Base-by-base conservation (phyloP, 2,329 filamentous ascomycete species). In the Fulvia fulva region DNA sequence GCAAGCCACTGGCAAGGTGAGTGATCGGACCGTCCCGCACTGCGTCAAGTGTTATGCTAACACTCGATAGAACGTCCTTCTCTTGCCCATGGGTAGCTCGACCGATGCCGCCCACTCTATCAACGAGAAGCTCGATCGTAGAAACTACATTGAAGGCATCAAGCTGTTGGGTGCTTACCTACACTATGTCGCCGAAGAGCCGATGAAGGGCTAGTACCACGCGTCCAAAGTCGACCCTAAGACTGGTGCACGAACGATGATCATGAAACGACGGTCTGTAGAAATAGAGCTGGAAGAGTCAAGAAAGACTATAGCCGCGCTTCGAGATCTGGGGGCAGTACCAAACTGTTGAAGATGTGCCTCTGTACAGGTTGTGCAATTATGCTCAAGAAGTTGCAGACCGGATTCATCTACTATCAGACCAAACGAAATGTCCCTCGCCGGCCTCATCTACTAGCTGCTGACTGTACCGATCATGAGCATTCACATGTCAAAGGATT, bases 101-200 rank as follows among this genome's bases (percentile, higher is more conserved):
- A 99, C 93, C 1, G 94, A 97, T 74, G 52, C 56, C 3, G 94
- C 94, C 7, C 94, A 99, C 78, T 96, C 91, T 32, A 95, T 97
- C 77, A 99, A 99, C 75, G 94, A 97, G 84, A 97, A 96, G 83
- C 81, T 99, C 58, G 94, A 99, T 76, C 91, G 89, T 83, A 86
- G 84, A 72, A 99, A 99, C 78, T 99, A 99, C 75, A 96, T 99
- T 70, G 91, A 99, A 80, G 94, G 94, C 51, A 97, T 90, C 69
- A 99, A 99, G 84, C 78, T 99, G 63, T 78, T 99, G 58, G 94
- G 94, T 50, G 90, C 93, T 3, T 99, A 99, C 74, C 78, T 99
- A 72, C 93, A 97, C 78, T 97, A 97, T 68, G 91, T 96, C 65
- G 91, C 92, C 1, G 90, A 93, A 73, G 94, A 99, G 82, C 86